Evolutionary conservation across 371 early-diverging fungal genomes (phyloP).

Genomic region (Encephalitozoon intestinalis): DNA sequence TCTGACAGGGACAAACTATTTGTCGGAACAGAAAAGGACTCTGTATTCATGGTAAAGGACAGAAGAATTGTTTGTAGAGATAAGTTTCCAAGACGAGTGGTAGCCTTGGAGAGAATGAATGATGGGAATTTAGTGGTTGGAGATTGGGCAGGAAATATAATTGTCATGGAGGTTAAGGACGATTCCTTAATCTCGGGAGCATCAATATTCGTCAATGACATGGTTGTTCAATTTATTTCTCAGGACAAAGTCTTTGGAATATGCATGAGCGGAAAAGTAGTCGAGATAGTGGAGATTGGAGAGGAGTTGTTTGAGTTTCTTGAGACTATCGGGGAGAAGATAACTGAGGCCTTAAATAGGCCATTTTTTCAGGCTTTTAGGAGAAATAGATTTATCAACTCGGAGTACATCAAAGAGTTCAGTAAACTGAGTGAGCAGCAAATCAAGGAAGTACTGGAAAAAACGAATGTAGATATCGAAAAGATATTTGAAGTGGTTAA

Average conservation of each 20-base stretch:
- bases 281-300: neutral
- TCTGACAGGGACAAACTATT: neutral
- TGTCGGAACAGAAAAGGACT: neutral
- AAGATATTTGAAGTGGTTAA: neutral
- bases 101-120: neutral
- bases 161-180: neutral
- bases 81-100: neutral
- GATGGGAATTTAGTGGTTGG: neutral
- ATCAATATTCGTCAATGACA: neutral
- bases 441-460: neutral
- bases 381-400: neutral
- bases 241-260: neutral
- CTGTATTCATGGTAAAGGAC: neutral
- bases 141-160: neutral
- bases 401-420: neutral
- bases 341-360: neutral
- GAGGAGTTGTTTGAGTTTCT: neutral
- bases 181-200: neutral
- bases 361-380: neutral
- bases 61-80: neutral
- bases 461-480: neutral
- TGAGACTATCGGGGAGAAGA: neutral
- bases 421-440: neutral
- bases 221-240: neutral
- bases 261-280: neutral